phyloP scores from a whole-genome alignment of 208 protist species.

The Leishmania turanica region DNA sequence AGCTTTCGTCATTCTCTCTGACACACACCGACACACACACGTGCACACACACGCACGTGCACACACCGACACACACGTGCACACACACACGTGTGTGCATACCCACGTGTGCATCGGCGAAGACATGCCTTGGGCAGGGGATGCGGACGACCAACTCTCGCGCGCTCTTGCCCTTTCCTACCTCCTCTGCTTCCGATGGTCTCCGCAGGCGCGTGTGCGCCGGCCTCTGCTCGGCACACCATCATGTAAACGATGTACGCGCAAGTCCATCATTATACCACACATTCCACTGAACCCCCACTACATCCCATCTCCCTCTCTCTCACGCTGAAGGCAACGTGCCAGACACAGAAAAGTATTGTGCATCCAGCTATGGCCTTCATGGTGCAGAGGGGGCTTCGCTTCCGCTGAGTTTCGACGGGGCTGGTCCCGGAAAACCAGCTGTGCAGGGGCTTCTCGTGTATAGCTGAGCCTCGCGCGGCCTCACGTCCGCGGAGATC shows the following conservation, averaged over 20 bases:
- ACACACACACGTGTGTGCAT: no score
- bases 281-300: neutral
- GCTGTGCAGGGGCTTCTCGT: neutral
- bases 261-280: no score
- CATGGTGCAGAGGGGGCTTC: neutral
- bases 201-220: neutral
- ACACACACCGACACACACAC: neutral
- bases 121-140: neutral
- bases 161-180: neutral
- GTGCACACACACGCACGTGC: neutral
- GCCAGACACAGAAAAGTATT: neutral
- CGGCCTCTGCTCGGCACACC: neutral
- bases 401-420: neutral
- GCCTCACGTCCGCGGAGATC: neutral
- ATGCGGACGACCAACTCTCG: neutral
- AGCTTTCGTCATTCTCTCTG: neutral
- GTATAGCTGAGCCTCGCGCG: neutral
- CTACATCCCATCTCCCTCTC: neutral
- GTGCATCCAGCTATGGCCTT: neutral
- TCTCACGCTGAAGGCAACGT: neutral
- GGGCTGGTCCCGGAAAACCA: neutral
- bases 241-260: neutral
- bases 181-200: neutral
- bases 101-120: neutral
- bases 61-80: neutral